Evolutionary conservation across 2,329 filamentous ascomycete genomes (phyloP).

Genomic region (Calonectria naviculata): DNA sequence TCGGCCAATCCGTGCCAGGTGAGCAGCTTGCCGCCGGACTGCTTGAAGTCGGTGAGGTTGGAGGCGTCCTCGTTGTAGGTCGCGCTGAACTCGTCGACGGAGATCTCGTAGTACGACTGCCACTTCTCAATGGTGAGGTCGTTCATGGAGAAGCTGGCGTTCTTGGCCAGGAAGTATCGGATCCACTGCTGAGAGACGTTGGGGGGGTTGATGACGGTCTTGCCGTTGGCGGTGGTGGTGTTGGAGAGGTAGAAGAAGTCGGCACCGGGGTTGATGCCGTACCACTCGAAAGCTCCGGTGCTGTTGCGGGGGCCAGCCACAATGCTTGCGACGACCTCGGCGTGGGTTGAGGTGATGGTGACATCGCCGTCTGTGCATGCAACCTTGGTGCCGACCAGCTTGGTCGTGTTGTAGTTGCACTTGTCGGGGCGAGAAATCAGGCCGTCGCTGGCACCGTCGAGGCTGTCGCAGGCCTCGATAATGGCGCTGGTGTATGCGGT

Average conservation of each 20-base stretch:
- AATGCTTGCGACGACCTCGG: neutral
- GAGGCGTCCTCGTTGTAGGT: constrained; percentile 2
- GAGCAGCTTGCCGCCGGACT: neutral
- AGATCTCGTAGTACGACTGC: neutral
- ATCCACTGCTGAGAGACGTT: constrained; percentile 4
- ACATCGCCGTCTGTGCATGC: neutral
- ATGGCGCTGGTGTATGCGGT: neutral
- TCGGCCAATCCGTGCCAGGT: constrained; percentile 8
- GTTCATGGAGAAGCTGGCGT: neutral
- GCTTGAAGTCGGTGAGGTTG: constrained; percentile 3
- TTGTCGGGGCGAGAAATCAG: neutral
- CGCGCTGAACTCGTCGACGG: neutral
- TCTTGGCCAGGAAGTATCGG: neutral
- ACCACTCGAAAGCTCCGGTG: neutral
- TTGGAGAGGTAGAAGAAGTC: constrained; percentile 7
- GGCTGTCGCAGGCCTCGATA: neutral
- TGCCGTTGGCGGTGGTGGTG: neutral
- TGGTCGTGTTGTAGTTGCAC: neutral
- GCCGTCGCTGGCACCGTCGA: constrained; percentile 1
- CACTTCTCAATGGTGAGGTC: neutral
- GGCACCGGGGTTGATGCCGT: neutral
- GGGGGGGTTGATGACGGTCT: neutral
- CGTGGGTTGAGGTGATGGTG: neutral
- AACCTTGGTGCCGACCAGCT: neutral
- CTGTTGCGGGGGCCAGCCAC: neutral